These are phyloP conservation scores for Suhomyces canberraensis DNA, from an alignment of 805 yeast genomes.

Conservation along the genomic window DNA sequence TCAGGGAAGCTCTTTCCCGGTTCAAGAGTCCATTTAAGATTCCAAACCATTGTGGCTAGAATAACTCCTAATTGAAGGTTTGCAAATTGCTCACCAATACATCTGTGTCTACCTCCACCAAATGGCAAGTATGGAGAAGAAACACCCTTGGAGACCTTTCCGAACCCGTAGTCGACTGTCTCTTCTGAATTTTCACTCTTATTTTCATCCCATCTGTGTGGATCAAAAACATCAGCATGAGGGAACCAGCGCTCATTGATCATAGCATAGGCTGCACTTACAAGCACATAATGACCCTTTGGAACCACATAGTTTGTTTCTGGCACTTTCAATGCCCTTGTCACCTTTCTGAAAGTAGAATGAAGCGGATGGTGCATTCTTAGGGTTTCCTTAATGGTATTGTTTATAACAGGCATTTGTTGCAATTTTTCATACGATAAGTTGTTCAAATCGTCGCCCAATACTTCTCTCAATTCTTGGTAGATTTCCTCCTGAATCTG, in stretches of 20 bases:
- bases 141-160: slow-evolving; percentile 92
- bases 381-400: slow-evolving; percentile 85
- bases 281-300: slow-evolving; percentile 81
- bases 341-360: slow-evolving; percentile 89
- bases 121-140: slow-evolving; percentile 93
- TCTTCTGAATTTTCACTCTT: slow-evolving; percentile 27
- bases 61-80: slow-evolving; percentile 86
- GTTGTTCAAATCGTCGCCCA: slow-evolving; percentile 48
- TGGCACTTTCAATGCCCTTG: slow-evolving; percentile 73
- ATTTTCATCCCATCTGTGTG: slow-evolving; percentile 76
- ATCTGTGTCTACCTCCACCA: slow-evolving; percentile 99
- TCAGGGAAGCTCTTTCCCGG: slow-evolving; percentile 49
- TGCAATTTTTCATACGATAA: slow-evolving; percentile 79
- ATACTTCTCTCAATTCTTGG: slow-evolving; percentile 65
- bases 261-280: slow-evolving; percentile 90
- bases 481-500: slow-evolving; percentile 77
- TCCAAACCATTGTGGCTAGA: slow-evolving; percentile 67
- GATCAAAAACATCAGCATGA: slow-evolving; percentile 65
- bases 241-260: slow-evolving; percentile 77
- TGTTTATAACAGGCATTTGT: slow-evolving; percentile 75
- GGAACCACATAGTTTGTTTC: slow-evolving; percentile 78
- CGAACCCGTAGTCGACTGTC: slow-evolving; percentile 88
- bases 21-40: slow-evolving; percentile 67
- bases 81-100: slow-evolving; percentile 98
- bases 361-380: slow-evolving; percentile 96